Conservation (phyloP, 2,329 filamentous ascomycete genomes). For the Colletotrichum endophyticum region DNA sequence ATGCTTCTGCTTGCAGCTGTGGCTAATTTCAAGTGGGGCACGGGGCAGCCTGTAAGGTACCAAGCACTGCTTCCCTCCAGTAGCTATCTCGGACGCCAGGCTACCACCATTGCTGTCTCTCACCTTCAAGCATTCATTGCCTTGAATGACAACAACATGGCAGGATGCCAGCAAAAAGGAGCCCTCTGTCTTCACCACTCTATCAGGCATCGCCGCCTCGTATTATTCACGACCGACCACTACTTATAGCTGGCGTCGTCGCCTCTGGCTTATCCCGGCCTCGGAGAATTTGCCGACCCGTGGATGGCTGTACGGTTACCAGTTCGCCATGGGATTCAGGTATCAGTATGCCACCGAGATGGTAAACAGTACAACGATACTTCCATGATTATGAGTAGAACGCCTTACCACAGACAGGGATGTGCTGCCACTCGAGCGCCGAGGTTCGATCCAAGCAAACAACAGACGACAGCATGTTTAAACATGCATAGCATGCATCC, state of each 20-base stretch:
- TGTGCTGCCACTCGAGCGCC: not conserved
- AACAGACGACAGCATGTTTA: not conserved
- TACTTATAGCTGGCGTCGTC: not conserved
- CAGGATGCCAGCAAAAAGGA: not conserved
- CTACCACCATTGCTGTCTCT: not conserved
- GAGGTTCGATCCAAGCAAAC: not conserved
- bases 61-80: not conserved
- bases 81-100: not conserved
- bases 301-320: not conserved
- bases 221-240: not conserved
- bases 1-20: not conserved
- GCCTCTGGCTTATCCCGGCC: not conserved
- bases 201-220: not conserved
- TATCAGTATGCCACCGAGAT: not conserved
- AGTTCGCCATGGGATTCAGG: not conserved
- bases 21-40: not conserved
- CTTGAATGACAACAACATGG: not conserved
- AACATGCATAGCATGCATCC: not conserved
- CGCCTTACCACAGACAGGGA: not conserved
- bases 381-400: not conserved
- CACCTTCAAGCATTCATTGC: not conserved
- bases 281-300: slow-evolving; percentile 2
- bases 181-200: not conserved
- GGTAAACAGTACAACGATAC: not conserved
- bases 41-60: not conserved